phyloP scores from a whole-genome alignment of 108 stramenopile genomes.

The Conticribra weissflogii region DNA sequence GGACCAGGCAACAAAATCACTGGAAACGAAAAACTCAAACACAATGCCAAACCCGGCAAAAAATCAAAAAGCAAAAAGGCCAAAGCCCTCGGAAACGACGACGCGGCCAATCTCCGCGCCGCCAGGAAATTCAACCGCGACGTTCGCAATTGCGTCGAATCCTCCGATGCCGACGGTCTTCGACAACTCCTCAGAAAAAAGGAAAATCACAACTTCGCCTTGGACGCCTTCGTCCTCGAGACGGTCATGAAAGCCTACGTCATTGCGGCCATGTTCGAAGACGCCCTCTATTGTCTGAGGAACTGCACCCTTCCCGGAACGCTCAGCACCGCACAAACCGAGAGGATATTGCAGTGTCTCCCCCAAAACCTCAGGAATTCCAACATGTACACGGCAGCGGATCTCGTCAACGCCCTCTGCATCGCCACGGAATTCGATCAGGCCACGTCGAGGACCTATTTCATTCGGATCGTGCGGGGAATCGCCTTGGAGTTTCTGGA shows the following conservation, averaged over 20 bases:
- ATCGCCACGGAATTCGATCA: conserved; percentile 90
- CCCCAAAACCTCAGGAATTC: conserved; percentile 90
- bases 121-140: conserved; percentile 79
- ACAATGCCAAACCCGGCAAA: conserved; percentile 30
- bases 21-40: conserved; percentile 31
- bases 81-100: conserved; percentile 66
- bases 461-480: conserved; percentile 88
- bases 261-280: conserved; percentile 92
- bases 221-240: conserved; percentile 79
- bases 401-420: conserved; percentile 91
- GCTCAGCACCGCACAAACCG: conserved; percentile 65
- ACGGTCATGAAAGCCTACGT: conserved; percentile 91
- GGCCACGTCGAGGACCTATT: conserved; percentile 85
- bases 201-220: conserved; percentile 77
- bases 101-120: conserved; percentile 70
- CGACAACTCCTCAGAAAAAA: conserved; percentile 72
- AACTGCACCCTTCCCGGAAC: conserved; percentile 85
- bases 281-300: conserved; percentile 86
- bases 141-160: conserved; percentile 77
- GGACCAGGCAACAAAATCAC: conserved; percentile 32
- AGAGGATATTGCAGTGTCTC: conserved; percentile 79
- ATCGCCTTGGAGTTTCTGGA: conserved; percentile 91
- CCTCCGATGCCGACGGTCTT: conserved; percentile 78
- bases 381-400: conserved; percentile 84
- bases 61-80: conserved; percentile 66